Conservation (phyloP, 2,329 filamentous ascomycete species). For the Stenocarpella maydis region DNA sequence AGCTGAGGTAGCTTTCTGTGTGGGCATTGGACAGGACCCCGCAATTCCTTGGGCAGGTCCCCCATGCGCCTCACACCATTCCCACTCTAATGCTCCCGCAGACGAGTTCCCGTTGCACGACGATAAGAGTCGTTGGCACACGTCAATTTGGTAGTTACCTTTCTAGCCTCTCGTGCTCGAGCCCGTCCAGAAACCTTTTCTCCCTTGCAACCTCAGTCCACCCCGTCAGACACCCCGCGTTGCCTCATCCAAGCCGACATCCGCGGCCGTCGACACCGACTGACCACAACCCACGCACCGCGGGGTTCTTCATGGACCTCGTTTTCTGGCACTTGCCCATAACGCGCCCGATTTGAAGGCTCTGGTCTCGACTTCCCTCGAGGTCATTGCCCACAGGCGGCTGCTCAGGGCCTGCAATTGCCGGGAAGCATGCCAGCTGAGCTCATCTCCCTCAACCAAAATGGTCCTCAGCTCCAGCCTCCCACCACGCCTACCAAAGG, state of each 20-base stretch:
- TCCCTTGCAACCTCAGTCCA: conserved; percentile 19
- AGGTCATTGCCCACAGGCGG: conserved; percentile 57
- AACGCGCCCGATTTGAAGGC: conserved; percentile 70
- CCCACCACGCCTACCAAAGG: conserved; percentile 53
- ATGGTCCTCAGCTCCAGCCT: conserved; percentile 50
- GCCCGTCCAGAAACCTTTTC: neutral
- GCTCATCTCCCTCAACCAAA: conserved; percentile 53
- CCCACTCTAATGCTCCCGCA: conserved; percentile 27
- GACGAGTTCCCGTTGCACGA: conserved; percentile 24
- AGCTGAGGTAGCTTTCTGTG: conserved; percentile 26
- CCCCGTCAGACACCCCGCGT: neutral
- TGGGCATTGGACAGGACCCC: conserved; percentile 29
- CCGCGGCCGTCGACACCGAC: conserved; percentile 11
- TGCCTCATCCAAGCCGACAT: conserved; percentile 11
- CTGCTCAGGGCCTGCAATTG: conserved; percentile 43
- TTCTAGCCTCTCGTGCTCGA: conserved; percentile 25
- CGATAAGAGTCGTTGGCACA: conserved; percentile 31
- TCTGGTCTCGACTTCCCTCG: conserved; percentile 55
- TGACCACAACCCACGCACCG: conserved; percentile 35
- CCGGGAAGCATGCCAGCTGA: conserved; percentile 50
- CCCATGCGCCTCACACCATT: conserved; percentile 28
- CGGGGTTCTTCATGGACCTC: conserved; percentile 49
- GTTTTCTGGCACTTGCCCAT: conserved; percentile 50
- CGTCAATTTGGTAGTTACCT: conserved; percentile 25
- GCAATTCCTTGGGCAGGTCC: conserved; percentile 27